phyloP scores from a whole-genome alignment of 768 basidiomycete species.

The Dioszegia hungarica region DNA sequence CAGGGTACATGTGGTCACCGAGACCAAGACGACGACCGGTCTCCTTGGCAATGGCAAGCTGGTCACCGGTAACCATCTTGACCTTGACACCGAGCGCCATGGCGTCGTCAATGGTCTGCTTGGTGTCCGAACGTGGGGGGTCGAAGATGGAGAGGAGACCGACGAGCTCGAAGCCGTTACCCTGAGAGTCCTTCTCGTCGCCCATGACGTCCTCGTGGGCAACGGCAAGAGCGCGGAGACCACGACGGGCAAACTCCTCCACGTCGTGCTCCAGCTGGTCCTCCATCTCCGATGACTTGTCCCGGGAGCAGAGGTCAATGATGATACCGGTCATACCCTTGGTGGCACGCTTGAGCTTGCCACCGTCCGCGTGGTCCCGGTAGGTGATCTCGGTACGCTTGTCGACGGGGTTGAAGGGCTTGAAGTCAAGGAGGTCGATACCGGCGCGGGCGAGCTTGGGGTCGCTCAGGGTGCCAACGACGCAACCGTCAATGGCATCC shows the following conservation, averaged over 20 bases:
- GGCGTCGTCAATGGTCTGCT: constrained; percentile 98
- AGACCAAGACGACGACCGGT: constrained; percentile 96
- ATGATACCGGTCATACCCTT: constrained; percentile 99
- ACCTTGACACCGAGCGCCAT: constrained; percentile 92
- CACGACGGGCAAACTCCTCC: constrained; percentile 90
- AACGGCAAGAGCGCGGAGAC: constrained; percentile 94
- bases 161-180: constrained; percentile 94
- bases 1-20: constrained; percentile 99
- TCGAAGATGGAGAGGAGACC: constrained; percentile 97
- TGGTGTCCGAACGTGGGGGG: constrained; percentile 95
- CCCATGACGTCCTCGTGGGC: constrained; percentile 89
- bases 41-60: constrained; percentile 99
- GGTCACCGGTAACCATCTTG: constrained; percentile 99
- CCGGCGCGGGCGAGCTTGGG: constrained; percentile 71
- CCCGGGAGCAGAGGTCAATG: constrained; percentile 92
- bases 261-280: constrained; percentile 88
- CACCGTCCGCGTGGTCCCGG: constrained; percentile 76
- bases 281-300: constrained; percentile 92
- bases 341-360: constrained; percentile 95
- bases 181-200: constrained; percentile 74
- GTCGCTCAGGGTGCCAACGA: constrained; percentile 74
- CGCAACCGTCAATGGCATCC: constrained; percentile 90
- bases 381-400: constrained; percentile 99
- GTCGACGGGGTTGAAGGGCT: constrained; percentile 98
- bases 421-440: constrained; percentile 96